Base-by-base conservation (phyloP, 129 eudicot species). In the Oenanthe sinensis region DNA sequence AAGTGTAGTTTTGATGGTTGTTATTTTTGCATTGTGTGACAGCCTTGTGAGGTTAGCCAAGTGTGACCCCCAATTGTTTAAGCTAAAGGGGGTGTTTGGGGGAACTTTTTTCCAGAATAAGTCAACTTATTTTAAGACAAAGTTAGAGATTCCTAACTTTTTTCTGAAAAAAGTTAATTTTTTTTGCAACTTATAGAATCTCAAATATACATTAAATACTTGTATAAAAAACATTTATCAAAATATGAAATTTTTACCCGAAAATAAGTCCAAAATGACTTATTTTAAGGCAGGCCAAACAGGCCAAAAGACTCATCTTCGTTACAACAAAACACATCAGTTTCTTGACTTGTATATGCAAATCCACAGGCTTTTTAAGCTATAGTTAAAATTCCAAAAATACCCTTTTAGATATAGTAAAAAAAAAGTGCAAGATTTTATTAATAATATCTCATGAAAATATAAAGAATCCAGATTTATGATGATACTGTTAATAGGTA, bases 341-440 rank as follows among this genome's bases (percentile, higher is more conserved):
- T 67, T 67, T 67, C 72, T 67, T 67, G 72, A 30, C 72, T 67
- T 67, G 72, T 30, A 30, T 43, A 67, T 67, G 72, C 72, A 67
- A 67, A 67, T 67, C 42, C 20, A 24, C 40, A 28, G 40, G 39
- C 17, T 12, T 65, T 65, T 13, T 28, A 24, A 2, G 15, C 8
- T 2, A 11, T 13, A 11, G 8, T 0, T 14, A 7, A 12, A 65
- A 28, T 33, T 65, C 9, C 71, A 1, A 28, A 65, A 28, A 11
- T 28, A 13, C 71, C 71, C 71, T 67, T 13, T 10, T 4, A 28
- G 0, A 28, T 67, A 26, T 12, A 13, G 12, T 67, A 28, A 26
- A 30, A 50, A 50, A 50, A 2, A 67, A 28, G 4, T 67, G 8
- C 43, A 26, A 67, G 4, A 26, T 67, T 30, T 14, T 30, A 12